phyloP scores from a whole-genome alignment of 2,329 filamentous ascomycete species.

The Huntiella decipiens region DNA sequence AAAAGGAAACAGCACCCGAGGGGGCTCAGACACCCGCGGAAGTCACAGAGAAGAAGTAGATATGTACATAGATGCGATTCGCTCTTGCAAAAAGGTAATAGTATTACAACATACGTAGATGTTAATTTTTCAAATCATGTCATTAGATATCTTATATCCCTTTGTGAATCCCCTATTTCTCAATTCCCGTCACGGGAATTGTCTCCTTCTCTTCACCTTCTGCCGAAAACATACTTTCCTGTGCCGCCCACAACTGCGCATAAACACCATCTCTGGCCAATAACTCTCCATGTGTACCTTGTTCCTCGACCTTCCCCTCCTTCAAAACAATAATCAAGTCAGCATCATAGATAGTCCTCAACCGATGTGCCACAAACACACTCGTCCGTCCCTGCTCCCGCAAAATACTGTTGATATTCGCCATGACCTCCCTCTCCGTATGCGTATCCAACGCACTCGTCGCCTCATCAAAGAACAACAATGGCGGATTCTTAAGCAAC shows the following conservation, averaged over 20 bases:
- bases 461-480: constrained; percentile 90
- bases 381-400: constrained; percentile 78
- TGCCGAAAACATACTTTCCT: constrained; percentile 35
- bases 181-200: neutral
- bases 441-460: constrained; percentile 85
- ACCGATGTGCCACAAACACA: constrained; percentile 81
- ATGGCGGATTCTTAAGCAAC: constrained; percentile 71
- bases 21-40: too few relatives aligned
- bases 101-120: too few relatives aligned
- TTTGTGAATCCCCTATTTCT: neutral
- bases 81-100: too few relatives aligned
- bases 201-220: constrained; percentile 1
- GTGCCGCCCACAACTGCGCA: constrained; percentile 70
- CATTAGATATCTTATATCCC: neutral
- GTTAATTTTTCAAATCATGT: too few relatives aligned
- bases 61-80: too few relatives aligned
- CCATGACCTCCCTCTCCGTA: constrained; percentile 75
- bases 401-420: constrained; percentile 83
- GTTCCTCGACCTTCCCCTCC: constrained; percentile 69
- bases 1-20: too few relatives aligned
- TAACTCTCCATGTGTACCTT: constrained; percentile 69
- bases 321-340: constrained; percentile 83
- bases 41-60: too few relatives aligned
- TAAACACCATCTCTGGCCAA: constrained; percentile 67
- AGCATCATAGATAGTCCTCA: constrained; percentile 85